Conservation (phyloP, 192 early-diverging fungal genomes). For the Obelidium mucronatum region DNA sequence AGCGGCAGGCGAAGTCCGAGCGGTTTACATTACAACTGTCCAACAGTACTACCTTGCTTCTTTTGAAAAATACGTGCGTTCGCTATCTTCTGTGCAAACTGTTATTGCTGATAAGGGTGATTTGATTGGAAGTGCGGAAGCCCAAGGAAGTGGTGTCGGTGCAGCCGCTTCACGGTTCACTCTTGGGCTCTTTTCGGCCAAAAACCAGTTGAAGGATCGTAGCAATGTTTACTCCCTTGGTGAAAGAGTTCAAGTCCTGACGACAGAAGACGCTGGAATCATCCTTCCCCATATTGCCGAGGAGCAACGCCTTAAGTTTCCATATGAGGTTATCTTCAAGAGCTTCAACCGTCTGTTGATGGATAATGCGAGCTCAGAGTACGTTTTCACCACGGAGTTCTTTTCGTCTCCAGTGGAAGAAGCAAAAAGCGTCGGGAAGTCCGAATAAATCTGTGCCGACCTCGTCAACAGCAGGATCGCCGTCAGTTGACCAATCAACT, state of each 20-base stretch:
- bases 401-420: constrained; percentile 78
- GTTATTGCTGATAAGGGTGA: constrained; percentile 82
- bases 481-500: too few relatives aligned
- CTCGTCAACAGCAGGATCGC: background rate
- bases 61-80: constrained; percentile 88
- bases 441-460: background rate
- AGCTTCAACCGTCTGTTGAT: constrained; percentile 89
- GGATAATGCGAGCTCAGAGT: constrained; percentile 96
- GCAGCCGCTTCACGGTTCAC: background rate
- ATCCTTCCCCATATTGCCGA: constrained; percentile 84
- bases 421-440: constrained; percentile 30
- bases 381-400: constrained; percentile 91
- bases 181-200: constrained; percentile 69
- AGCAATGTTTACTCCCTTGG: constrained; percentile 86
- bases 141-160: constrained; percentile 8
- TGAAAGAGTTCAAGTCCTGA: constrained; percentile 79
- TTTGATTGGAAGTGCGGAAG: constrained; percentile 87
- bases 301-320: constrained; percentile 75
- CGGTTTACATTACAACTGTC: constrained; percentile 85
- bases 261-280: constrained; percentile 79
- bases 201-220: constrained; percentile 78
- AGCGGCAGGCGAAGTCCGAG: constrained; percentile 85
- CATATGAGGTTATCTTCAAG: constrained; percentile 91
- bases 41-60: constrained; percentile 87
- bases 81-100: constrained; percentile 78